Conservation (phyloP, 2,329 filamentous ascomycete species). For the Pseudonectria buxi region DNA sequence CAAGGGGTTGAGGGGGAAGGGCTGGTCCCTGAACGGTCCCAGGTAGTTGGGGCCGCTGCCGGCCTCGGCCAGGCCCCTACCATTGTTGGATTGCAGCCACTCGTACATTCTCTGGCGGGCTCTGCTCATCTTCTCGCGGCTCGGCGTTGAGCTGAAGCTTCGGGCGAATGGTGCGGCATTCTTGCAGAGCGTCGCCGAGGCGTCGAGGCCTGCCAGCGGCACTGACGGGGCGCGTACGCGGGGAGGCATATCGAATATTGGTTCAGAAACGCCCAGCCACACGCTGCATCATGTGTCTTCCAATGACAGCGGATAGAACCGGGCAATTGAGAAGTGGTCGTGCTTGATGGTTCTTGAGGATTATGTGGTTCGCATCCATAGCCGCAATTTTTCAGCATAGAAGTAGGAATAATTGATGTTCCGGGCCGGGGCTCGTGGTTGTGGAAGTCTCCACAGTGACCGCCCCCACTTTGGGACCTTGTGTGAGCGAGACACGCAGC, state of each 20-base stretch:
- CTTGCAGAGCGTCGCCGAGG: conserved; percentile 12
- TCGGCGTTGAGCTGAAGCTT: conserved; percentile 34
- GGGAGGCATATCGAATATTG: conserved; percentile 25
- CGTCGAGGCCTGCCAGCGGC: conserved; percentile 26
- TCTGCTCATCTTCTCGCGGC: conserved; percentile 31
- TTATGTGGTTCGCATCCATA: too few relatives aligned
- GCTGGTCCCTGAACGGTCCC: conserved; percentile 35
- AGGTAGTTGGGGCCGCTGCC: conserved; percentile 32
- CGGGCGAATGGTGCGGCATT: conserved; percentile 18
- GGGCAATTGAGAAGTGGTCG: conserved; percentile 2
- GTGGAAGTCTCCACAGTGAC: too few relatives aligned
- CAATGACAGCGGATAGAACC: conserved; percentile 19
- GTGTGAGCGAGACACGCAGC: too few relatives aligned
- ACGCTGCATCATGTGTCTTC: conserved; percentile 19
- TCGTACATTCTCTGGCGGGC: conserved; percentile 31
- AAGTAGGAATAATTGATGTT: too few relatives aligned
- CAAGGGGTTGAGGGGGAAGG: conserved; percentile 66
- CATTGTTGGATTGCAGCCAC: conserved; percentile 29
- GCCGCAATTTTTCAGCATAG: too few relatives aligned
- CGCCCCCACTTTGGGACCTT: too few relatives aligned
- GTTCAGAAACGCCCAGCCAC: conserved; percentile 10
- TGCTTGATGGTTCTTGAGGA: too few relatives aligned
- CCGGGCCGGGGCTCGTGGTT: too few relatives aligned
- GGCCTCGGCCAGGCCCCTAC: conserved; percentile 18
- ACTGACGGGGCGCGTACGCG: conserved; percentile 23